Evolutionary conservation across 1,139 yeast species (phyloP).

Genomic region (Debaryomyces sp.): DNA sequence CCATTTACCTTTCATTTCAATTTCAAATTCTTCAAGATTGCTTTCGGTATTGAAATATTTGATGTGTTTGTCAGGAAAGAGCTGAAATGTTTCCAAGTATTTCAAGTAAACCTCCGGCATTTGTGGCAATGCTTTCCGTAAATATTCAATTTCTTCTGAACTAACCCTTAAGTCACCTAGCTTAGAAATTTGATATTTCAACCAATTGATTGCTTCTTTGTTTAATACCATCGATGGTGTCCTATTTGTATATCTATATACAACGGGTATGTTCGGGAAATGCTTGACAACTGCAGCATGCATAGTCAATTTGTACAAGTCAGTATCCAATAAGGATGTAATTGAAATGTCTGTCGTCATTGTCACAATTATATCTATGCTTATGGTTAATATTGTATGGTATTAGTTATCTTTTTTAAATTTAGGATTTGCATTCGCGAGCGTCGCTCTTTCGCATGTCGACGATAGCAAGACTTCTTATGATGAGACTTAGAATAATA

Average conservation of each 20-base stretch:
- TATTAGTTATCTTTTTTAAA: not conserved
- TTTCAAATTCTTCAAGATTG: slow-evolving; percentile 45
- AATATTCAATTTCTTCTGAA: slow-evolving; percentile 65
- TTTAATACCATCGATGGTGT: slow-evolving; percentile 71
- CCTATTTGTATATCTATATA: slow-evolving; percentile 78
- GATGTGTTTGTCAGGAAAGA: slow-evolving; percentile 68
- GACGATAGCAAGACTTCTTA: not conserved
- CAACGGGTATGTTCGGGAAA: slow-evolving; percentile 64
- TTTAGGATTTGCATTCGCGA: not conserved
- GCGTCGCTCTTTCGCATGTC: not conserved
- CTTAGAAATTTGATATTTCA: slow-evolving; percentile 54
- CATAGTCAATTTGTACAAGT: slow-evolving; percentile 93
- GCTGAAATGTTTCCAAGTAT: slow-evolving; percentile 55
- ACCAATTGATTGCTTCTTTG: slow-evolving; percentile 70
- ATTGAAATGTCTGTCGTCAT: slow-evolving; percentile 30
- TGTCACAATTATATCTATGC: not conserved
- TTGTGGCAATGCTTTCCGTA: slow-evolving; percentile 59
- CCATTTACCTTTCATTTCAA: slow-evolving; percentile 79
- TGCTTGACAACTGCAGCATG: slow-evolving; percentile 90
- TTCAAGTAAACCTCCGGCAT: slow-evolving; percentile 66
- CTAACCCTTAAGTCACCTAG: slow-evolving; percentile 59
- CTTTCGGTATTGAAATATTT: slow-evolving; percentile 35
- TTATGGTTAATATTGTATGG: not conserved
- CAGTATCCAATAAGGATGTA: slow-evolving; percentile 84
- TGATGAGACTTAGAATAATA: not conserved